Base-by-base conservation (phyloP, 495 filamentous ascomycete species). In the Hyphodiscus hymeniophilus region DNA sequence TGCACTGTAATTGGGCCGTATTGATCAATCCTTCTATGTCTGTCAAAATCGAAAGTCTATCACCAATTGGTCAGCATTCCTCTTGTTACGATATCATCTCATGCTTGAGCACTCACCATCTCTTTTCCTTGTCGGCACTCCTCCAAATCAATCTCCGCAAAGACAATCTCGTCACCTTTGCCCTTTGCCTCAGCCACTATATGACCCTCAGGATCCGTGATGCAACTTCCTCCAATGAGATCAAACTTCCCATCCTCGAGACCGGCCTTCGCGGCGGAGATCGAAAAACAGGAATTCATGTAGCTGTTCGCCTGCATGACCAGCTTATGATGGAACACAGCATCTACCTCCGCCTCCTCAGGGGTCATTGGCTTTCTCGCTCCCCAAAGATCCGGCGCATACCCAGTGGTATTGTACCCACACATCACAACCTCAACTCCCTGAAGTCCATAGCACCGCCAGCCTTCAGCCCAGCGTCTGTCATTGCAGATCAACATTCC, bases 401-500 rank as follows among this genome's bases (percentile, higher is more conserved):
- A 71, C 5, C 60, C 67, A 32, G 62, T 65, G 2, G 71, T 75
- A 47, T 75, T 75, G 56, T 67, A 75, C 0, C 71, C 71, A 46
- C 63, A 67, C 16, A 69, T 57, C 7, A 75, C 57, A 43, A 75
- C 53, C 49, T 75, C 71, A 7, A 65, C 61, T 10, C 71, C 71
- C 46, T 74, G 68, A 3, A 75, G 60, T 0, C 68, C 66, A 47
- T 67, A 63, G 7, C 61, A 61, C 1, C 71, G 56, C 70, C 71
- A 75, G 1, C 60, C 61, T 42, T 75, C 71, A 7, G 67, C 61
- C 71, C 71, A 75, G 21, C 69, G 62, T 5, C 70, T 51, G 51
- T 73, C 71, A 45, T 73, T 75, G 59, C 71, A 73, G 50, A 75
- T 70, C 59, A 75, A 59, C 69, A 75, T 72, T 2, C 71, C 71